phyloP scores from a whole-genome alignment of 352 stramenopile species.

The Phytophthora podocarpi region DNA sequence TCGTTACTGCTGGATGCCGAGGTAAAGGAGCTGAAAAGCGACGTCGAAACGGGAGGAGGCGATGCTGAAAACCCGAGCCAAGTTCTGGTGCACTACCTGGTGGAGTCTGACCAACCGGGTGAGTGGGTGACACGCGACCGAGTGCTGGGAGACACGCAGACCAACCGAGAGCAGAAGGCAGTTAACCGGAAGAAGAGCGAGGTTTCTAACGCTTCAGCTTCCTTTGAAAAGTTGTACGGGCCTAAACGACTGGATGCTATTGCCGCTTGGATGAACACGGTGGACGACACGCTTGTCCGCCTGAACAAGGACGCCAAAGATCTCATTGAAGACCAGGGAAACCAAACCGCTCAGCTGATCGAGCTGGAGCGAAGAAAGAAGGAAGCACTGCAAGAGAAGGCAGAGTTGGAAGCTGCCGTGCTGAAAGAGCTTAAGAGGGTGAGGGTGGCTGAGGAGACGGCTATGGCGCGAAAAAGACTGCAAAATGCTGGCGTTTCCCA shows the following conservation, averaged over 20 bases:
- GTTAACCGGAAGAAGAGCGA: constrained; percentile 42
- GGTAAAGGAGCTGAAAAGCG: constrained; percentile 46
- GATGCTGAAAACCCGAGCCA: not conserved
- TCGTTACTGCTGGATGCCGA: constrained; percentile 79
- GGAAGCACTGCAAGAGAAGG: constrained; percentile 11
- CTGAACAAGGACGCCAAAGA: constrained; percentile 15
- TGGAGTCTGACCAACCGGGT: constrained; percentile 83
- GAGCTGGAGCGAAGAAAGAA: constrained; percentile 23
- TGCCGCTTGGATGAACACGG: constrained; percentile 31
- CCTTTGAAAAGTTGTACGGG: constrained; percentile 30
- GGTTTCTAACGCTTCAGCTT: constrained; percentile 43
- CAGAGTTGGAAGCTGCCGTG: constrained; percentile 8
- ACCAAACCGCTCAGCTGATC: constrained; percentile 5
- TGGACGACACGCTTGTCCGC: constrained; percentile 17
- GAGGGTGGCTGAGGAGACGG: constrained; percentile 28
- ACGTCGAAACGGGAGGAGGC: constrained; percentile 11
- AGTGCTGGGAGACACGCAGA: constrained; percentile 61
- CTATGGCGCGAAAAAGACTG: constrained; percentile 26
- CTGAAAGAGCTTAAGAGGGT: constrained; percentile 23
- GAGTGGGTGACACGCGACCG: constrained; percentile 75
- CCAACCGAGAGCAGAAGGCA: constrained; percentile 58
- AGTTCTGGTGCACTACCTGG: constrained; percentile 89
- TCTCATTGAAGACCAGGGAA: constrained; percentile 12
- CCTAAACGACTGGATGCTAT: constrained; percentile 25
- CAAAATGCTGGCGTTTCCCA: constrained; percentile 25